These are phyloP conservation scores for Pezicula neosporulosa DNA, from an alignment of 2,329 filamentous ascomycete species.

Conservation along the genomic window DNA sequence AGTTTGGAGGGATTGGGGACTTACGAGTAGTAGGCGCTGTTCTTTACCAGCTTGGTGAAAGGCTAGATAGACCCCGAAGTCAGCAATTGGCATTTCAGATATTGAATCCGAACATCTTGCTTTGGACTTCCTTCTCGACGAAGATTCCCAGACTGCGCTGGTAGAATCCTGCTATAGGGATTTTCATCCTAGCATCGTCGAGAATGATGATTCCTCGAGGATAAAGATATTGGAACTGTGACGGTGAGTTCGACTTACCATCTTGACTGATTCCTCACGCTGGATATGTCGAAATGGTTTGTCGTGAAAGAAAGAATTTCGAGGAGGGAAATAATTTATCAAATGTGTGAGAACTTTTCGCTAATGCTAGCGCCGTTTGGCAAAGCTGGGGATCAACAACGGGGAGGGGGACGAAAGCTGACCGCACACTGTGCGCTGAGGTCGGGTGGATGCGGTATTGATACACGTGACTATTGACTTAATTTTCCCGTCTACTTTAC, in stretches of 20 bases:
- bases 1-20: constrained; percentile 26
- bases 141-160: constrained; percentile 14
- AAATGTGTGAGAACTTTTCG: constrained; percentile 11
- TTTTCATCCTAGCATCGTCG: constrained; percentile 5
- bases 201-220: neutral
- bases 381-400: neutral
- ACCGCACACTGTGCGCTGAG: too few species aligned
- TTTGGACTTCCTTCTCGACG: constrained; percentile 60
- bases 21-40: constrained; percentile 98
- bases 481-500: too few species aligned
- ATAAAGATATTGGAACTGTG: constrained; percentile 6
- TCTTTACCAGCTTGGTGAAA: constrained; percentile 96
- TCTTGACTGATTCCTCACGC: constrained; percentile 50
- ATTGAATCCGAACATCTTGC: constrained; percentile 95
- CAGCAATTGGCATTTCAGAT: constrained; percentile 99
- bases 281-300: constrained; percentile 24
- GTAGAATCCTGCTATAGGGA: constrained; percentile 13
- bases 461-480: too few species aligned
- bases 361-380: constrained; percentile 2
- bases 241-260: constrained; percentile 56
- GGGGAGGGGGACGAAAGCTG: neutral
- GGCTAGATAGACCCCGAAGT: constrained; percentile 74
- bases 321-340: constrained; percentile 2
- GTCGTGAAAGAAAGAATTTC: constrained; percentile 30
- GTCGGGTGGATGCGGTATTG: too few species aligned